Conservation (phyloP, 441 rosid species). For the Pelargonium australe region DNA sequence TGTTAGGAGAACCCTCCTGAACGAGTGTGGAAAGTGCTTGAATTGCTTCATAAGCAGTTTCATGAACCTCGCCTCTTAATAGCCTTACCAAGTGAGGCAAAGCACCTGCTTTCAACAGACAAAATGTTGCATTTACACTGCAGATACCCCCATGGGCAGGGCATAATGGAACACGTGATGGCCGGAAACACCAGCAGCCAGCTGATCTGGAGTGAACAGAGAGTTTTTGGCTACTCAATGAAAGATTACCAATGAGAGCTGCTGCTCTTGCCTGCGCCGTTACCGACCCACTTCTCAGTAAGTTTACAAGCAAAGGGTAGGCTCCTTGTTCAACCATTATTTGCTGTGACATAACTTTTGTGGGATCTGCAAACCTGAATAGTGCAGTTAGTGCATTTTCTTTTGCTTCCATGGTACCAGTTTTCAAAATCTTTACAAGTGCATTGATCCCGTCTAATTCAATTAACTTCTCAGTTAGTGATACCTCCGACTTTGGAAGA, state of each 20-base stretch:
- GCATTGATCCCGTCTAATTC: slow-evolving; percentile 41
- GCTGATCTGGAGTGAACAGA: slow-evolving; percentile 21
- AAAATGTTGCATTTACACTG: slow-evolving; percentile 42
- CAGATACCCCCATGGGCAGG: slow-evolving; percentile 47
- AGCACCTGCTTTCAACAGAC: slow-evolving; percentile 44
- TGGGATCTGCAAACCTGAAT: slow-evolving; percentile 55
- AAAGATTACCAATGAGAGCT: slow-evolving; percentile 55
- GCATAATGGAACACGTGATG: slow-evolving; percentile 33
- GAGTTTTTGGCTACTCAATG: slow-evolving; percentile 42
- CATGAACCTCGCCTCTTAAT: slow-evolving; percentile 30
- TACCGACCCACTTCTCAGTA: slow-evolving; percentile 36
- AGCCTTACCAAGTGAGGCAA: slow-evolving; percentile 41
- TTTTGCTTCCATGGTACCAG: slow-evolving; percentile 46
- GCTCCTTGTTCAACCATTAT: slow-evolving; percentile 42
- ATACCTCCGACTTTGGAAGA: slow-evolving; percentile 52
- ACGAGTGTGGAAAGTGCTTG: slow-evolving; percentile 50
- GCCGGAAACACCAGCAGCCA: slow-evolving; percentile 40
- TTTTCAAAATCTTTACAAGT: slow-evolving; percentile 35
- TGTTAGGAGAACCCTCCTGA: slow-evolving; percentile 28
- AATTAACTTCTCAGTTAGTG: slow-evolving; percentile 40
- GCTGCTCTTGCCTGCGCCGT: slow-evolving; percentile 58
- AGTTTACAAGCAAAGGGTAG: slow-evolving; percentile 44
- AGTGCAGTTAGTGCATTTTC: slow-evolving; percentile 61
- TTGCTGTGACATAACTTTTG: slow-evolving; percentile 35
- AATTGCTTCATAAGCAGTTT: slow-evolving; percentile 49